Evolutionary conservation across 2,329 filamentous ascomycete species (phyloP), one percentile per base, ranked within the genome.

Genomic region (Raffaelea arxii): DNA sequence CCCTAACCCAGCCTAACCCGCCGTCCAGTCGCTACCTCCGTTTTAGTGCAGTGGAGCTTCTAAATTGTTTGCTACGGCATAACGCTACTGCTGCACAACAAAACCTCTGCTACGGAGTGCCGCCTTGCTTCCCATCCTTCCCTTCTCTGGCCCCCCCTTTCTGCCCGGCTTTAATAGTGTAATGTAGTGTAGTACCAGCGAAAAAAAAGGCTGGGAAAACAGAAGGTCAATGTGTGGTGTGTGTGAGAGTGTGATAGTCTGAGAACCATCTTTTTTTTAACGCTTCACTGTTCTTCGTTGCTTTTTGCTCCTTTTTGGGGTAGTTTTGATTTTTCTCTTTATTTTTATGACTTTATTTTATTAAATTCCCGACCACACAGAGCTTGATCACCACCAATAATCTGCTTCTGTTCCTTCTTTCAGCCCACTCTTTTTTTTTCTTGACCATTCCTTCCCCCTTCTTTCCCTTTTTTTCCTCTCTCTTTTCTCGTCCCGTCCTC

Each of bases 331-430:
- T n/a, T 18, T 36, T 12, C 19, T 32, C 32, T 36, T 36, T 38
- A 30, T 22, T 44, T 43, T 44, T 41, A n/a, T n/a, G n/a, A n/a
- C n/a, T n/a, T n/a, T n/a, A n/a, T n/a, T n/a, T n/a, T n/a, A n/a
- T n/a, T n/a, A n/a, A n/a, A n/a, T n/a, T n/a, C n/a, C n/a, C n/a
- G n/a, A n/a, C n/a, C n/a, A n/a, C n/a, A n/a, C n/a, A n/a, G n/a
- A n/a, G n/a, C n/a, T 19, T 18, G 37, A 14, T 19, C 25, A 22
- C 46, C 41, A 41, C 46, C 46, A 48, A 48, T 44, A 48, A 43
- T 48, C 46, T 48, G n/a, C 16, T 21, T 40, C 30, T 23, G 14
- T 24, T 21, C 30, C 25, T 23, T 39, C 25, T 30, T 41, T 41
- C 38, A 14, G 37, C 25, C 39, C 44, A 25, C 44, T 25, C 44